phyloP scores from a whole-genome alignment of 2,329 filamentous ascomycete genomes.

The Clarireedia monteithiana region DNA sequence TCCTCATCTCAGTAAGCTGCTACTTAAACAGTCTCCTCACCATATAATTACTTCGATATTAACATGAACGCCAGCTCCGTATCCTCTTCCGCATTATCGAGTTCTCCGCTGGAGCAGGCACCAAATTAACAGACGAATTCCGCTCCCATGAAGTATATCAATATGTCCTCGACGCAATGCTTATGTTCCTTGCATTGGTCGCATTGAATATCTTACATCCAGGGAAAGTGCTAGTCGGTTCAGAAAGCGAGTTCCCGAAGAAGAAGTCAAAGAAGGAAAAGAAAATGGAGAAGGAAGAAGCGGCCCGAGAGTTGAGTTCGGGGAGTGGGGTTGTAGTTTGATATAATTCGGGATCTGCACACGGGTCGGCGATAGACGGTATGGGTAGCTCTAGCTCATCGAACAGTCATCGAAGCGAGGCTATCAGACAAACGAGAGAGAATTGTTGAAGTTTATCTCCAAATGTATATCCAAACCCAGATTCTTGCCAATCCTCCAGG shows the following conservation, averaged over 20 bases:
- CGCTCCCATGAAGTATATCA: slow-evolving; percentile 45
- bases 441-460: no score
- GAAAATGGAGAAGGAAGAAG: not conserved
- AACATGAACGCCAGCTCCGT: slow-evolving; percentile 29
- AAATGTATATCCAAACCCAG: no score
- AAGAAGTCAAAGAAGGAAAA: slow-evolving; percentile 14
- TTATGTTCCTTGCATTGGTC: slow-evolving; percentile 43
- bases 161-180: slow-evolving; percentile 44
- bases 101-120: slow-evolving; percentile 45
- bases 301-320: not conserved
- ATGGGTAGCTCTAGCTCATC: no score
- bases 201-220: slow-evolving; percentile 41
- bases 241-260: slow-evolving; percentile 38
- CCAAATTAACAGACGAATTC: slow-evolving; percentile 25
- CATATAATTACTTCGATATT: slow-evolving; percentile 23
- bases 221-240: slow-evolving; percentile 38
- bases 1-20: slow-evolving; percentile 30
- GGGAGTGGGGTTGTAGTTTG: not conserved
- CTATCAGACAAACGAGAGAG: no score
- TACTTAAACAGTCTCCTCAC: slow-evolving; percentile 22
- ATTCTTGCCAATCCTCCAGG: no score
- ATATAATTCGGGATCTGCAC: no score
- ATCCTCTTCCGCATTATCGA: slow-evolving; percentile 55
- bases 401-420: no score
- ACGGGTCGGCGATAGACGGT: no score